Evolutionary conservation across 495 filamentous ascomycete species (phyloP), one percentile per base, ranked within the genome.

Genomic region (Hypoxylon intermedium): DNA sequence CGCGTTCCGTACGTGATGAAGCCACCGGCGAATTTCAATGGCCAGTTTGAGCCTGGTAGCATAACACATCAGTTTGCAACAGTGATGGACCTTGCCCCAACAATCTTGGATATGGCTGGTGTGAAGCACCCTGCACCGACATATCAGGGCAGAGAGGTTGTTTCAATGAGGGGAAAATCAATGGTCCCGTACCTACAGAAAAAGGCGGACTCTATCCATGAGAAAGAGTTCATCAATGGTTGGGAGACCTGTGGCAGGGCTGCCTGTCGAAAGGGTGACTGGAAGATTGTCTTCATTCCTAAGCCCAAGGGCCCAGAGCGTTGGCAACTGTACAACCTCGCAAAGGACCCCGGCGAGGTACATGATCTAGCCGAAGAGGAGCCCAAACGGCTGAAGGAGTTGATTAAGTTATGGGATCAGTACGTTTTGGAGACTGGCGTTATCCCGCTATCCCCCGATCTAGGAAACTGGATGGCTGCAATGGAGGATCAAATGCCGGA

Each of bases 401-500:
- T 79, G 33, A 42, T 74, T 23, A 70, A 65, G 31, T 58, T 56
- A 12, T 77, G 75, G 77, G 74, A 78, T 18, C 60, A 70, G 34
- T 80, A 78, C 23, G 83, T 86, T 12, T 56, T 86, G 9, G 85
- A 87, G 69, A 85, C 82, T 0, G 85, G 84, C 2, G 82, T 86
- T 9, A 60, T 71, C 16, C 68, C 68, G 33, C 66, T 71, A 2
- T 71, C 68, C n/a, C 68, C 68, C 1, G 68, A 66, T 18, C 38
- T 70, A 21, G 77, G 77, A 2, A 65, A 74, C 30, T 80, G 72
- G 73, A 70, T 87, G 16, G 82, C 81, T 45, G 83, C 83, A 2
- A 85, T 79, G 52, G 85, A 87, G 73, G 82, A 80, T 38, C 85
- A 87, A 77, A 87, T 87, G 85, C 78, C 78, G 1, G 85, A 87